Base-by-base conservation (phyloP, 139 green algal genomes). In the Picochlorum sp. region DNA sequence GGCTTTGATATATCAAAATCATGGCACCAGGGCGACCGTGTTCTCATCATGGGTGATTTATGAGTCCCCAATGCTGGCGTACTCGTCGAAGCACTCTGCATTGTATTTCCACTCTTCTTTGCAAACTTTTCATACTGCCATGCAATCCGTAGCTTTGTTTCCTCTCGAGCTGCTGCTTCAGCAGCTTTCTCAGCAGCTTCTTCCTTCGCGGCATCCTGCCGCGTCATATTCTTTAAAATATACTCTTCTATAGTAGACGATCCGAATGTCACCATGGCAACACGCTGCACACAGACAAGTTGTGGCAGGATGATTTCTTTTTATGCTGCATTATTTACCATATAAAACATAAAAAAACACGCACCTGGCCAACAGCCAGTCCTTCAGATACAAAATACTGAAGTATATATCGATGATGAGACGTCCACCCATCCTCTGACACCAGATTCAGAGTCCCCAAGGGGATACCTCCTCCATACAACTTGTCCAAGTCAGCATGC, bases 371-470 rank as follows among this genome's bases (percentile, higher is more conserved):
- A 26, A 13, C 47, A 9, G n/a, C 18, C n/a, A 54, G 54, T 0
- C 84, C 87, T 66, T 95, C 87, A 5, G 79, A 81, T 23, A 88
- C 56, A 64, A 95, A 95, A 63, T 85, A 90, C n/a, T 76, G 75
- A 26, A 94, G 65, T 23, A 95, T 45, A 21, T 82, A 84, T 32
- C 72, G 30, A 58, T 84, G 72, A 52, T 90, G 84, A 4, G 64
- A 38, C 0, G 81, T 82, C 37, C 63, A 73, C 3, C 69, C 59
- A 45, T 93, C 85, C 65, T 94, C 85, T 4, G 87, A 51, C 0
- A 95, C 6, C 15, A 95, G 69, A 23, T 82, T 58, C 11, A 95
- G 41, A 4, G 59, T 69, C 10, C 81, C 83, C 10, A 92, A 80
- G 0, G 87, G 84, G 46, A 93, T 49, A 23, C 87, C 87, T 20